Evolutionary conservation across 148 eudicot species (phyloP).

Genomic region (Pharnaceum exiguum): DNA sequence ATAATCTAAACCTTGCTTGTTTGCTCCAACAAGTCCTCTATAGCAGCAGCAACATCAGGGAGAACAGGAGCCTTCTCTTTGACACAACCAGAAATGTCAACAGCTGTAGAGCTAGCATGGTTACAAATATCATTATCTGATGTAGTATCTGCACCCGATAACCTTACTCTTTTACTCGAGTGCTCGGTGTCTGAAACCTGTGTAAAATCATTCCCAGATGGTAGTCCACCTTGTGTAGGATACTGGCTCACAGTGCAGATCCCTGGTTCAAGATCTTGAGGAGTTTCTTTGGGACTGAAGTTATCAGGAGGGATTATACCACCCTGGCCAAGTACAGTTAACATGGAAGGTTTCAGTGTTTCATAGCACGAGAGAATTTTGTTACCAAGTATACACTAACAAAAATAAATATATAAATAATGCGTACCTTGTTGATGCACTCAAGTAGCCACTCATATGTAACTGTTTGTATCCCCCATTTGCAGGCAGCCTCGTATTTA

Average conservation of each 20-base stretch:
- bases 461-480: constrained; percentile 62
- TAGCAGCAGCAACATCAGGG: constrained; percentile 89
- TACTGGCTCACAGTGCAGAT: constrained; percentile 70
- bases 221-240: constrained; percentile 68
- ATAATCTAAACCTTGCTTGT: constrained; percentile 64
- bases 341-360: not conserved
- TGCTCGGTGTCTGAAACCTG: constrained; percentile 36
- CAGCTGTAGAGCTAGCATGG: constrained; percentile 18
- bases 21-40: constrained; percentile 87
- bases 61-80: constrained; percentile 33
- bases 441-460: constrained; percentile 85
- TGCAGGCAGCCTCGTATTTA: constrained; percentile 73
- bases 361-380: not conserved
- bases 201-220: constrained; percentile 37
- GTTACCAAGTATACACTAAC: not conserved
- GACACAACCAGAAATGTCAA: constrained; percentile 14
- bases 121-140: constrained; percentile 17
- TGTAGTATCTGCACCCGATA: constrained; percentile 22
- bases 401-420: not conserved
- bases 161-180: constrained; percentile 46
- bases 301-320: constrained; percentile 40
- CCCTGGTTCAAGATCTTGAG: constrained; percentile 64
- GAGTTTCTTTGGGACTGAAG: constrained; percentile 63
- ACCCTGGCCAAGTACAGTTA: constrained; percentile 59
- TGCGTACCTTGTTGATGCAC: constrained; percentile 65